Evolutionary conservation across 805 yeast genomes (phyloP), one percentile per base, ranked within the genome.

Genomic region (Metschnikowia colocasiae): DNA sequence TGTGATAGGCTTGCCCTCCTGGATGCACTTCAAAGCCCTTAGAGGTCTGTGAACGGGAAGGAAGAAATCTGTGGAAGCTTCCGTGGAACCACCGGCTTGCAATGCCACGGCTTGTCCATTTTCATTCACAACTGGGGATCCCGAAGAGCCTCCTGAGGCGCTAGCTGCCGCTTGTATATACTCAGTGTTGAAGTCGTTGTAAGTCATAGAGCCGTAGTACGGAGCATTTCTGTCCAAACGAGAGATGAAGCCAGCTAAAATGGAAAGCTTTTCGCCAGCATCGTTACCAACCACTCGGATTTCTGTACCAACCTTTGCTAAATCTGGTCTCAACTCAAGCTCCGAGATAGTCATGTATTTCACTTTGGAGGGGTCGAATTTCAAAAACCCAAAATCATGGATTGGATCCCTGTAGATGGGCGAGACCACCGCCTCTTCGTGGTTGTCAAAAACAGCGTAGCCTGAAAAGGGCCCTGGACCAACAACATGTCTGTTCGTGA

Each of bases 381-480:
- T 77, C 54, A 91, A 73, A 58, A 91, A 86, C 4, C 97, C 97
- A 66, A 91, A 91, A 67, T 91, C 97, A 62, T 91, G 97, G 26
- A 91, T 91, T 0, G 97, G 97, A 63, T 91, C 97, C 61, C 97
- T 78, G 63, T 89, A 90, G 26, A 88, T 79, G 2, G 96, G 95
- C 45, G 75, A 81, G 3, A 89, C 95, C 35, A 82, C 88, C 42
- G 88, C 87, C 66, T 90, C 97, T 65, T 91, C 97, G 66, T 91
- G 97, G 63, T 91, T 91, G 61, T 91, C 96, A 61, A 91, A 91
- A 1, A 91, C 89, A 0, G 87, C 96, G 60, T 85, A 88, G 1
- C 97, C 97, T 30, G 82, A 78, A 64, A 91, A 90, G 1, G 97
- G 97, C 15, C 97, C 96, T 0, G 97, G 90, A 2, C 96, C 96